Conservation (phyloP, 1,284 basidiomycete species). For the Athelia psychrophila region DNA sequence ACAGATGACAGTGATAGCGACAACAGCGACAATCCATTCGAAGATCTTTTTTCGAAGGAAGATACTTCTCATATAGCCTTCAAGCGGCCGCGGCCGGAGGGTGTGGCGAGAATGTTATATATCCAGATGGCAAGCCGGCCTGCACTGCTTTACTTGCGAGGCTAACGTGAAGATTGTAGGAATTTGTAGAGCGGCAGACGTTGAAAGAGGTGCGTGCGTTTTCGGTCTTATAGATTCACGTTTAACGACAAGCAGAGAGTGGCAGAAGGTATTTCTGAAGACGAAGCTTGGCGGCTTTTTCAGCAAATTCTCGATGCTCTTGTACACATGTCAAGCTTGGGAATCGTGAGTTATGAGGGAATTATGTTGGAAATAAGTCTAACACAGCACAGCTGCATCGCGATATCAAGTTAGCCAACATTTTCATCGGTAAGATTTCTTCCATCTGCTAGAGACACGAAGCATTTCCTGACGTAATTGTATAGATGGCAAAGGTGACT, state of each 20-base stretch:
- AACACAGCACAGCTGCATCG: slow-evolving; percentile 64
- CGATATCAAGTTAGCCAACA: slow-evolving; percentile 91
- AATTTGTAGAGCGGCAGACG: slow-evolving; percentile 87
- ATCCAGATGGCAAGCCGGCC: slow-evolving; percentile 77
- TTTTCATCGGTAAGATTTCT: slow-evolving; percentile 72
- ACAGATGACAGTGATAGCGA: slow-evolving; percentile 35
- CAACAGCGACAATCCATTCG: slow-evolving; percentile 35
- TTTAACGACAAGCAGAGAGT: slow-evolving; percentile 50
- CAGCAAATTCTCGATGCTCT: slow-evolving; percentile 93
- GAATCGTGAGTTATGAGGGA: slow-evolving; percentile 56
- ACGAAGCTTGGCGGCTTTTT: slow-evolving; percentile 89
- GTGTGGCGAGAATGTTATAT: slow-evolving; percentile 67
- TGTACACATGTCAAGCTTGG: slow-evolving; percentile 85
- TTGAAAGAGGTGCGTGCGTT: slow-evolving; percentile 60
- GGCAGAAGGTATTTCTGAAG: slow-evolving; percentile 75
- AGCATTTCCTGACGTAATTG: slow-evolving; percentile 1
- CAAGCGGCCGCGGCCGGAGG: slow-evolving; percentile 27
- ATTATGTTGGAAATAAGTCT: slow-evolving; percentile 3
- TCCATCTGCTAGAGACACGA: not conserved
- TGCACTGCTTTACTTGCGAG: slow-evolving; percentile 5
- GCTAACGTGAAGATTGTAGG: slow-evolving; percentile 40
- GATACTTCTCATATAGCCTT: slow-evolving; percentile 19
- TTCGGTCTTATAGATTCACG: not conserved
- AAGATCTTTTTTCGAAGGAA: slow-evolving; percentile 29
- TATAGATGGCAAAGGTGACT: slow-evolving; percentile 82